Evolutionary conservation across 1,284 basidiomycete species (phyloP).

Genomic region (Cryptococcus wingfieldii): DNA sequence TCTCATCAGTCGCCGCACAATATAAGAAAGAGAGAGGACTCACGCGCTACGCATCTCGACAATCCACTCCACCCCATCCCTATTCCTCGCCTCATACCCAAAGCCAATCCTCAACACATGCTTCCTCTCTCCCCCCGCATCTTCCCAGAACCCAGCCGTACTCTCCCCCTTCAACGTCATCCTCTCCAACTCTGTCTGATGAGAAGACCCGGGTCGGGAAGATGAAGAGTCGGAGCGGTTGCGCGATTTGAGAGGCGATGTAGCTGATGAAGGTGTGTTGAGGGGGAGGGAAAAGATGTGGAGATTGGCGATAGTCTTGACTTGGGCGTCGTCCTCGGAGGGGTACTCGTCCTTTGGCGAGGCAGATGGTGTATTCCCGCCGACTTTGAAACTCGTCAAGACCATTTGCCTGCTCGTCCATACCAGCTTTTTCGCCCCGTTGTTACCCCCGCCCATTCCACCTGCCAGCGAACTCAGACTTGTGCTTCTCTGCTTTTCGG

Average conservation of each 20-base stretch:
- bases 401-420: slow-evolving; percentile 24
- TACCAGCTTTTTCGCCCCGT: slow-evolving; percentile 3
- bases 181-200: slow-evolving; percentile 15
- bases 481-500: slow-evolving; percentile 8
- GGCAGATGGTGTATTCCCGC: slow-evolving; percentile 7
- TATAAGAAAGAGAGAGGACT: slow-evolving; percentile 5
- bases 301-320: slow-evolving; percentile 1
- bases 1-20: not conserved
- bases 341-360: slow-evolving; percentile 3
- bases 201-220: not conserved
- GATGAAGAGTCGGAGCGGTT: not conserved
- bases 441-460: not conserved
- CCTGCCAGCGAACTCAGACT: slow-evolving; percentile 4
- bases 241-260: slow-evolving; percentile 1
- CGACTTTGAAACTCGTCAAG: slow-evolving; percentile 21
- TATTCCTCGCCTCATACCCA: slow-evolving; percentile 5
- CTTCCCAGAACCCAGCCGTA: slow-evolving; percentile 21
- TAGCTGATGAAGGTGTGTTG: not conserved
- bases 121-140: slow-evolving; percentile 7
- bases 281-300: not conserved
- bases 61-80: slow-evolving; percentile 28
- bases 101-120: slow-evolving; percentile 19
- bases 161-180: slow-evolving; percentile 5
- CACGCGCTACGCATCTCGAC: slow-evolving; percentile 32
- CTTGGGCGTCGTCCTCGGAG: not conserved